Conservation (phyloP, 2,329 filamentous ascomycete genomes). For the Stachybotrys chartarum region DNA sequence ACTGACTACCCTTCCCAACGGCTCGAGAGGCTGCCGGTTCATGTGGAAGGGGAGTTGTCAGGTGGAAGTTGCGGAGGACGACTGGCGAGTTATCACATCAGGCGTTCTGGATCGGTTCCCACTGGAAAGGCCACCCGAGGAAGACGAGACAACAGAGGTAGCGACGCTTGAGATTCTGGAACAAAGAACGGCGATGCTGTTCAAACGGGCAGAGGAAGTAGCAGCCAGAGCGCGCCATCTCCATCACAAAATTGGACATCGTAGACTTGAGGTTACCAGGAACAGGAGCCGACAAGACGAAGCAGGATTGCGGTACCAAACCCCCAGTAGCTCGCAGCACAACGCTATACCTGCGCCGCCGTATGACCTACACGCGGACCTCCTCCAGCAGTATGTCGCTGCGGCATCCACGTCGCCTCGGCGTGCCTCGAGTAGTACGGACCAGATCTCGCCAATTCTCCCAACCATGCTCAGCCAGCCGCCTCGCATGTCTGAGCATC, state of each 20-base stretch:
- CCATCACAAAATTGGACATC: conserved; percentile 59
- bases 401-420: conserved; percentile 9
- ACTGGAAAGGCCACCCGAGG: conserved; percentile 71
- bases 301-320: conserved; percentile 24
- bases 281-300: conserved; percentile 18
- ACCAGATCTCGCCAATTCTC: background rate
- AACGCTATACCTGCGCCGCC: conserved; percentile 18
- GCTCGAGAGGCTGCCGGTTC: conserved; percentile 70
- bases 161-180: conserved; percentile 80
- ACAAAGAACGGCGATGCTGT: conserved; percentile 67
- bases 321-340: conserved; percentile 20
- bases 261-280: conserved; percentile 22
- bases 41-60: conserved; percentile 70
- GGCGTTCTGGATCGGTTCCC: conserved; percentile 75
- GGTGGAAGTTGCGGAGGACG: conserved; percentile 81
- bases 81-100: conserved; percentile 77
- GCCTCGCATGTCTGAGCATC: conserved; percentile 1
- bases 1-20: conserved; percentile 61
- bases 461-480: background rate
- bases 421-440: conserved; percentile 1
- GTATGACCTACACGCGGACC: conserved; percentile 46
- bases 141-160: conserved; percentile 80
- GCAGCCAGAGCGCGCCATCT: conserved; percentile 60
- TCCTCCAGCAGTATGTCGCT: conserved; percentile 45
- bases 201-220: conserved; percentile 73